phyloP scores from a whole-genome alignment of 441 rosid genomes.

The Populus hybrid region DNA sequence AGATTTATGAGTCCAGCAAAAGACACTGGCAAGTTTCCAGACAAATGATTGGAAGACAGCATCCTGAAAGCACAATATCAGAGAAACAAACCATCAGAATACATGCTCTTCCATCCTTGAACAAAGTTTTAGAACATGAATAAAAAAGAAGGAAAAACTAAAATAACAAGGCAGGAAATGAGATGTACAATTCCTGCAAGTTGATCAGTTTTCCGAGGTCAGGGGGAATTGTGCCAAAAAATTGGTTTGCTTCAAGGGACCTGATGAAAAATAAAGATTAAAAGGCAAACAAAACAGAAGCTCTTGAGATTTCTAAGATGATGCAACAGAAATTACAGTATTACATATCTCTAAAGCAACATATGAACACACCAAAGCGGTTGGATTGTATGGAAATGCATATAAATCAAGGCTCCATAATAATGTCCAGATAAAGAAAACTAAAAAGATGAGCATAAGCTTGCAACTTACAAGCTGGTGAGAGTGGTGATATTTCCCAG shows the following conservation, averaged over 20 bases:
- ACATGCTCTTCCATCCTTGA: constrained; percentile 8
- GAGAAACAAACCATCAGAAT: constrained; percentile 19
- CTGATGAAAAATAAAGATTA: constrained; percentile 28
- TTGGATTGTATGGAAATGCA: background rate
- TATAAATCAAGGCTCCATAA: constrained; percentile 5
- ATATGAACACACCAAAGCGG: background rate
- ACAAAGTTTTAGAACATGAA: background rate
- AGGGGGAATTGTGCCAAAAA: constrained; percentile 62
- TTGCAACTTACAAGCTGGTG: constrained; percentile 56
- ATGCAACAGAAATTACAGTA: background rate
- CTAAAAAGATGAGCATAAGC: constrained; percentile 11
- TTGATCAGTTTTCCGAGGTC: constrained; percentile 66
- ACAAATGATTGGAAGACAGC: constrained; percentile 69
- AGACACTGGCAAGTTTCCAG: constrained; percentile 59
- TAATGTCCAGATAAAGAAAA: constrained; percentile 8
- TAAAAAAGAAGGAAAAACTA: constrained; percentile 2
- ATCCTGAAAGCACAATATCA: constrained; percentile 40
- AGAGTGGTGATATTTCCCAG: constrained; percentile 60
- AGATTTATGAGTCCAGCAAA: constrained; percentile 51
- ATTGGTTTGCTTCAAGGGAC: constrained; percentile 66
- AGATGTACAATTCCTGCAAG: constrained; percentile 50
- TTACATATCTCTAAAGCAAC: background rate
- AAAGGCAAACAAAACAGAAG: constrained; percentile 1
- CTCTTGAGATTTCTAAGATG: background rate
- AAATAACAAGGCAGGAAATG: constrained; percentile 13